Base-by-base conservation (phyloP, 2,329 filamentous ascomycete species). In the Endothia cerciana region DNA sequence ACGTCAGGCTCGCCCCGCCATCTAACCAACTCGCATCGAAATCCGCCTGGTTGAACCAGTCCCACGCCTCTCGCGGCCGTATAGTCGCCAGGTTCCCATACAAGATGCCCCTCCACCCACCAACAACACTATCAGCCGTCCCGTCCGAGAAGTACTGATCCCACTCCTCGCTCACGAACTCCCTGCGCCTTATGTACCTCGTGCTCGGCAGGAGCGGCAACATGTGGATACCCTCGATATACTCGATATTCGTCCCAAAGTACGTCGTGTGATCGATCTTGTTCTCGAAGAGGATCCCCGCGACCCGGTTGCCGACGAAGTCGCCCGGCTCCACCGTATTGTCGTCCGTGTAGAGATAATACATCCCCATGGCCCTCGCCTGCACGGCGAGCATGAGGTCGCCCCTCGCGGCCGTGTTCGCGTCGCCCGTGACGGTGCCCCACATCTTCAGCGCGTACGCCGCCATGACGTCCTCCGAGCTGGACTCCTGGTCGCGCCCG, bases 261-360 rank as follows among this genome's bases (percentile, higher is more conserved):
- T 93, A 97, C 0, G 94, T 97, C 3, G 91, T 90, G 77, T 97
- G 93, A 76, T 98, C 92, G 63, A 93, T 85, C 79, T 98, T 98
- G 81, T 97, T 97, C 79, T 98, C 94, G 73, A 97, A 98, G 10
- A 97, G 75, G 69, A 89, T 89, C 6, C 87, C 87, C 2, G 83
- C 82, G 45, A 84, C 87, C 77, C 91, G 93, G 82, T 98, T 98
- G 51, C 82, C 86, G 69, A 92, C 88, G 74, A 96, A 97, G n/a
- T 89, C 81, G 0, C 83, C 71, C 0, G 94, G 94, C 72, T 97
- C 87, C 22, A 83, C 78, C 61, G 78, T 82, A 76, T 97, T 97
- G 77, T 85, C 80, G 47, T 78, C 82, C 6, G 84, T 83, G 81
- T 97, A 91, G 58, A 97, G 86, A 80, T 96, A 97, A 81, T 98